A percentile compares a stretch with the other conserved stretches of the same genome.
phyloP scores from a whole-genome alignment of 1,284 basidiomycete genomes.

The Sporisorium iseilematis-ciliati region DNA sequence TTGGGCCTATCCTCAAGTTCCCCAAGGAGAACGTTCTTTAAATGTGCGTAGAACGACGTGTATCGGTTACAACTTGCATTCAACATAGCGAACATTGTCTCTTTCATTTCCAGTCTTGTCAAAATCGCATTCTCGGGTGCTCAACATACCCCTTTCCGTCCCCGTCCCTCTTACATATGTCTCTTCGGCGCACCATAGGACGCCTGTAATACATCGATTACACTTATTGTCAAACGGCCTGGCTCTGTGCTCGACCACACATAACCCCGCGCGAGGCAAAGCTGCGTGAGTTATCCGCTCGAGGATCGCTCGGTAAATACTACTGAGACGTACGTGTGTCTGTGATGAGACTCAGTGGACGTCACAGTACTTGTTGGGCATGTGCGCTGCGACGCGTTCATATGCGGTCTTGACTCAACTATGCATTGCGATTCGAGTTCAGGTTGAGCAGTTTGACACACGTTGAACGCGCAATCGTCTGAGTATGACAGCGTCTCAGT shows the following conservation, averaged over 20 bases:
- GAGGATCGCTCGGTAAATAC: background rate
- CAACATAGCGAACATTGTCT: conserved; percentile 36
- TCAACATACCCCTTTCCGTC: conserved; percentile 46
- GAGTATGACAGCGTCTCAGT: no score
- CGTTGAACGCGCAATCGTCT: no score
- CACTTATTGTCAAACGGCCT: background rate
- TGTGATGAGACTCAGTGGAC: no score
- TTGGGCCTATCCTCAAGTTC: conserved; percentile 72
- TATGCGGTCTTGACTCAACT: no score
- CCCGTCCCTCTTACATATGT: background rate
- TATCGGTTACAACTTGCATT: conserved; percentile 22
- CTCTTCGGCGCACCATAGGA: background rate
- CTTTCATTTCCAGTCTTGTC: background rate
- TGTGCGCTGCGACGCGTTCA: no score
- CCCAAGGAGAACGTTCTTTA: conserved; percentile 64
- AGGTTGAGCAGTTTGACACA: no score
- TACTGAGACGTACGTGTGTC: no score
- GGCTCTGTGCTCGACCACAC: background rate
- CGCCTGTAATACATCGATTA: conserved; percentile 15
- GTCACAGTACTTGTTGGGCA: no score
- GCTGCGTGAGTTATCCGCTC: no score
- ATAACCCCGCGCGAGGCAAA: background rate
- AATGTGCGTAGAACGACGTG: background rate
- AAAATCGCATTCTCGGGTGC: conserved; percentile 40
- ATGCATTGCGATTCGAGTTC: no score